Base-by-base conservation (phyloP, 2,329 filamentous ascomycete species). In the Venturiaceae sp. region DNA sequence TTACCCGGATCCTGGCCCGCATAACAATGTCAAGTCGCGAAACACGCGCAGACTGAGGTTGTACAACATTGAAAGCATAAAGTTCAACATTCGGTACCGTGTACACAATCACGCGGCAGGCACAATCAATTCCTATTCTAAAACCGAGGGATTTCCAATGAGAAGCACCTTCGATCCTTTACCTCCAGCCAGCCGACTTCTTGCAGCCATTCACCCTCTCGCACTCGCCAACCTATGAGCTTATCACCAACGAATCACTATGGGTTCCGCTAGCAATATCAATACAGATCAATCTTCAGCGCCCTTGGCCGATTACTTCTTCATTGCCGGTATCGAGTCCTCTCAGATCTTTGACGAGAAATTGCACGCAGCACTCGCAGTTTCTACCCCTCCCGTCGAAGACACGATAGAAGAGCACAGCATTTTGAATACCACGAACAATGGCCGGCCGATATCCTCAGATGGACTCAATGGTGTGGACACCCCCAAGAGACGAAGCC, bases 291-390 rank as follows among this genome's bases (percentile, higher is more conserved):
- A 34, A 8, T 14, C 8, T n/a, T 13, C 77, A 60, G 75, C 75
- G 58, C 83, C 83, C 58, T 78, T 86, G 58, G 83, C 83, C 65
- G 83, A 86, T 69, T 84, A 83, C 70, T 86, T 86, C 70, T 86
- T 84, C 78, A 85, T 86, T 60, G 74, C 72, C 57, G 78, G 78
- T 61, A 78, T 80, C 62, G 77, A 80, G 68, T 78, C 76, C 36
- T 71, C 75, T 13, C 76, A 78, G 66, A 74, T 80, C 60, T 78
- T 75, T 67, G 76, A 79, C 62, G 75, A 76, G 69, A 67, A 66
- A 63, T 59, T 67, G 69, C 60, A 66, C 63, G 56, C 67, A 58
- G 56, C 61, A 19, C 62, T 67, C 50, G 56, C 46, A 23, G 30
- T 23, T 8, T 26, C 54, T 33, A 58, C 65, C 16, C 60, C 64